A percentile compares a stretch with the other conserved stretches of the same genome.
These are phyloP conservation scores for Pseudocercospora crystallina DNA, from an alignment of 2,329 filamentous ascomycete species.

Conservation along the genomic window DNA sequence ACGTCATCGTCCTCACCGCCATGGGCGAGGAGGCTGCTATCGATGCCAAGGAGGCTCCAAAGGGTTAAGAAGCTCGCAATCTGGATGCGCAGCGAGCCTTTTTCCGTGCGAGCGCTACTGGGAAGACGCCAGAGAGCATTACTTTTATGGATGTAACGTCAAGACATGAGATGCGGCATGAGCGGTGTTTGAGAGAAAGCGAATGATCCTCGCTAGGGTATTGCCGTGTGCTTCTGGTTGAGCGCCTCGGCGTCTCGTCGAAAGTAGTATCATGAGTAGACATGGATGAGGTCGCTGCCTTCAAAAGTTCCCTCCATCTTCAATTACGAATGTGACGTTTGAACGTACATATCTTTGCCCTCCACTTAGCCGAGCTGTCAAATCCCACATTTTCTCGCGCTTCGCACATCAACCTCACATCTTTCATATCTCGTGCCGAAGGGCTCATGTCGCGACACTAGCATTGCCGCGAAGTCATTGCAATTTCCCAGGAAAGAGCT, in stretches of 20 bases:
- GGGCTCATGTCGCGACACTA: too few species aligned
- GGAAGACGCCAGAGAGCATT: constrained; percentile 13
- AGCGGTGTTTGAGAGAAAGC: constrained; percentile 24
- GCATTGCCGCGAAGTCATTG: too few species aligned
- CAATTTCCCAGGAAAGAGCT: too few species aligned
- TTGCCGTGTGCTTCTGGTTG: constrained; percentile 26
- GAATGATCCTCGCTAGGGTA: constrained; percentile 24
- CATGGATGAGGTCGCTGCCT: constrained; percentile 19
- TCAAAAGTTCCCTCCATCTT: constrained; percentile 10
- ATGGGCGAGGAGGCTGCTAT: constrained; percentile 95
- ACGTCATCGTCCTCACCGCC: constrained; percentile 86
- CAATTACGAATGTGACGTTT: neutral
- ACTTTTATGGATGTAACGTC: constrained; percentile 22
- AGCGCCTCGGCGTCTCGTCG: constrained; percentile 20
- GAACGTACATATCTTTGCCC: neutral
- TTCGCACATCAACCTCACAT: too few species aligned
- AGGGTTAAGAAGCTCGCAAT: constrained; percentile 23
- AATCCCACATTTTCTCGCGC: too few species aligned
- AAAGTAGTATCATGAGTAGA: constrained; percentile 26
- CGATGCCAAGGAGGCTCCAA: constrained; percentile 90
- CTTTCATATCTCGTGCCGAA: too few species aligned
- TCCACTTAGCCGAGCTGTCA: neutral
- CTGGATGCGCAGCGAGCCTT: constrained; percentile 18
- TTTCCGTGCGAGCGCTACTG: constrained; percentile 16
- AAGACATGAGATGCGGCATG: constrained; percentile 26